Conservation (phyloP, 192 early-diverging fungal genomes). For the Spinellus fusiger region DNA sequence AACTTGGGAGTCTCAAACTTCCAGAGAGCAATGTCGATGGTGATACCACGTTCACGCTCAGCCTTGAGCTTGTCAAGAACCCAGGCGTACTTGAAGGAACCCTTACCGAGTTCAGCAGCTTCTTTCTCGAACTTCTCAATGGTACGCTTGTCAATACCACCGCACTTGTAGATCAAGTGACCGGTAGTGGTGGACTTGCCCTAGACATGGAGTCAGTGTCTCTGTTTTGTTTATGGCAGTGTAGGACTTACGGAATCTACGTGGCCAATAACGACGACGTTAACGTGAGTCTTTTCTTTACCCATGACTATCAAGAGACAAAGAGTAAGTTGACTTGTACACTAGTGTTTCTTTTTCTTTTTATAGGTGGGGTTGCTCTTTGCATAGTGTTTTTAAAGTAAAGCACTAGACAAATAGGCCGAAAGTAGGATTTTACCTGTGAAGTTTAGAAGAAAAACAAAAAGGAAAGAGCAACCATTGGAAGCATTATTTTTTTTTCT, state of each 20-base stretch:
- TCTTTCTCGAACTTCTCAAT: slow-evolving; percentile 99
- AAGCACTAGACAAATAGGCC: not conserved
- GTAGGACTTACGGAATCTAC: slow-evolving; percentile 90
- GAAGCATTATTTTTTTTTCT: not conserved
- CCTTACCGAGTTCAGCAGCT: slow-evolving; percentile 97
- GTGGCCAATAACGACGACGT: slow-evolving; percentile 97
- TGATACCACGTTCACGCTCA: slow-evolving; percentile 99
- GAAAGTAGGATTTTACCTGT: not conserved
- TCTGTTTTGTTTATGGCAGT: no score
- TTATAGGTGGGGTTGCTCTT: no score
- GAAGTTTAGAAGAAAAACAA: not conserved
- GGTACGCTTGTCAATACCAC: slow-evolving; percentile 99
- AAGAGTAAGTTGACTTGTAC: not conserved
- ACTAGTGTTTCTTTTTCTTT: no score
- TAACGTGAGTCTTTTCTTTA: slow-evolving; percentile 90
- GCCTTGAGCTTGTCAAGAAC: slow-evolving; percentile 99
- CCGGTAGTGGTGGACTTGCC: slow-evolving; percentile 99
- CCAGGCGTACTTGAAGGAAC: slow-evolving; percentile 99
- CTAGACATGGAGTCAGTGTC: not conserved
- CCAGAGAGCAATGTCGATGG: slow-evolving; percentile 97
- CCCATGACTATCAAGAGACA: slow-evolving; percentile 9
- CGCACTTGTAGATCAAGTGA: slow-evolving; percentile 99
- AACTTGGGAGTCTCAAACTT: slow-evolving; percentile 95
- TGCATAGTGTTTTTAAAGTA: no score
- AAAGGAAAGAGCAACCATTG: not conserved